Conservation (phyloP, 345 rosid species). For the Erucastrum elatum region DNA sequence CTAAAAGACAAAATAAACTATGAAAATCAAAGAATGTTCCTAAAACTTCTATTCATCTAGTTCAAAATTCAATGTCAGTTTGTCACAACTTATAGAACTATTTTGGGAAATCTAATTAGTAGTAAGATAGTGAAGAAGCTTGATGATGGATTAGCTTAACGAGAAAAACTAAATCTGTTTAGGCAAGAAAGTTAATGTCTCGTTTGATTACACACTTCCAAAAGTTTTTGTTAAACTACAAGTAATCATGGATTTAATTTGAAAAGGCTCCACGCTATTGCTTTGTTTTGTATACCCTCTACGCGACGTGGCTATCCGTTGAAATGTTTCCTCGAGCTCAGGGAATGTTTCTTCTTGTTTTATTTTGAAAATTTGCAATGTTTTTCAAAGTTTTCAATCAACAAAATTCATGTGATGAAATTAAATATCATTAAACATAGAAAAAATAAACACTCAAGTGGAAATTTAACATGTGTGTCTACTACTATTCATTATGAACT, state of each 20-base stretch:
- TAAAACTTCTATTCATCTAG: background rate
- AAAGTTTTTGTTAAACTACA: conserved; percentile 28
- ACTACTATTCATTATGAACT: background rate
- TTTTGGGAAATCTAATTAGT: background rate
- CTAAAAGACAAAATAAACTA: conserved; percentile 5
- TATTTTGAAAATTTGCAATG: background rate
- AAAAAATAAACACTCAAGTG: conserved; percentile 13
- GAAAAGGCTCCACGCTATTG: background rate
- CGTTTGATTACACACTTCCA: conserved; percentile 21
- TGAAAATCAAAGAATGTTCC: conserved; percentile 5
- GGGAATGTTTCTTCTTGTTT: conserved; percentile 28
- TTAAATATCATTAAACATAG: conserved; percentile 9
- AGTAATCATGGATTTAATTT: conserved; percentile 21
- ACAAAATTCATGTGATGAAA: conserved; percentile 20
- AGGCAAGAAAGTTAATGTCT: conserved; percentile 24
- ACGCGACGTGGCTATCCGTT: conserved; percentile 16
- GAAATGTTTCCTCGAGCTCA: conserved; percentile 13
- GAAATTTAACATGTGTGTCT: conserved; percentile 13
- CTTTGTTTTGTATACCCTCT: too few relatives aligned
- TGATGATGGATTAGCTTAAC: conserved; percentile 26
- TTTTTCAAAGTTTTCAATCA: conserved; percentile 13
- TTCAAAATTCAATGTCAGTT: background rate
- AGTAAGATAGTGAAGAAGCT: background rate
- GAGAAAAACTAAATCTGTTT: conserved; percentile 16
- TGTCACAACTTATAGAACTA: conserved; percentile 5